These are phyloP conservation scores for Plasmodium adleri DNA, from an alignment of 169 alveolate species.

Conservation along the genomic window DNA sequence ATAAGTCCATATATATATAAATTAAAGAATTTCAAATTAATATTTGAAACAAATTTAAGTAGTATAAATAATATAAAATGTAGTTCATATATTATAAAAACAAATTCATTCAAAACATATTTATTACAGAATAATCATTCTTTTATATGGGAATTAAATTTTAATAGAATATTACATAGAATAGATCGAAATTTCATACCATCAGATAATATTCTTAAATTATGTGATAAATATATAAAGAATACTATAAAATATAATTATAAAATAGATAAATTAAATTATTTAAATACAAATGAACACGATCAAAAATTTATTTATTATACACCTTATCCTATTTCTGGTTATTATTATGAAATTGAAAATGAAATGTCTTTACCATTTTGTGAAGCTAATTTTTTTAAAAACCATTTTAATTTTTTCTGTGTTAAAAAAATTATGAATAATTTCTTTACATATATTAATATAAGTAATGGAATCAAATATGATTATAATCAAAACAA, in stretches of 20 bases:
- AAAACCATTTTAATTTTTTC: conserved; percentile 43
- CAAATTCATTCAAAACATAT: conserved; percentile 19
- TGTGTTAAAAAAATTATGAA: conserved; percentile 24
- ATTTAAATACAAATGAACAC: neutral
- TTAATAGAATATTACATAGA: conserved; percentile 24
- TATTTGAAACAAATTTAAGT: conserved; percentile 37
- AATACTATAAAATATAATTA: conserved; percentile 31
- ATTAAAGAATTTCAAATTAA: conserved; percentile 1
- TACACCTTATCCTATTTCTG: conserved; percentile 45
- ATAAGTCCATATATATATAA: conserved; percentile 23
- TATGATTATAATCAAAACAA: conserved; percentile 12
- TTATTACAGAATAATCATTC: conserved; percentile 30
- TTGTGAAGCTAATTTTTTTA: conserved; percentile 52
- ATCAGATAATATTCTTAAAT: conserved; percentile 14
- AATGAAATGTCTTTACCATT: conserved; percentile 64
- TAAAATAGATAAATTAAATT: conserved; percentile 20
- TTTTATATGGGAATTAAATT: conserved; percentile 34
- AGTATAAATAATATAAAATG: conserved; percentile 34
- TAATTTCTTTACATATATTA: conserved; percentile 23
- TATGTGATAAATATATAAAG: conserved; percentile 21
- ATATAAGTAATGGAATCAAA: conserved; percentile 67
- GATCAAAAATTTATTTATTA: neutral
- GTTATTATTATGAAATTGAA: conserved; percentile 53
- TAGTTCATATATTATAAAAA: conserved; percentile 22
- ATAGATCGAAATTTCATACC: conserved; percentile 35